Conservation (phyloP, 192 early-diverging fungal species). For the Phlyctochytrium bullatum region DNA sequence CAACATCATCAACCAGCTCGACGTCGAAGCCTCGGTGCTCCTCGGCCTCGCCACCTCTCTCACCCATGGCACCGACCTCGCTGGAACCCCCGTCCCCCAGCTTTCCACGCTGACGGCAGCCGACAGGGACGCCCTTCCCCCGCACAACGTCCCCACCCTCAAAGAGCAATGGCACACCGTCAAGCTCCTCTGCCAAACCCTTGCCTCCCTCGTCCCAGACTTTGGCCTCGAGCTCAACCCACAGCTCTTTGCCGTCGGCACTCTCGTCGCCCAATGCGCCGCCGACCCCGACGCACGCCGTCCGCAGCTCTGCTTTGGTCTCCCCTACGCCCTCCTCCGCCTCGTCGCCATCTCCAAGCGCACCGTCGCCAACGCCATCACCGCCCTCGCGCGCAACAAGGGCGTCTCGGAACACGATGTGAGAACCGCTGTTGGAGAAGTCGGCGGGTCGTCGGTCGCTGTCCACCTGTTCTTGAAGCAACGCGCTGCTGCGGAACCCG, state of each 20-base stretch:
- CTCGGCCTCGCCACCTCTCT: background rate
- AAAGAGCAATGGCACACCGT: slow-evolving; percentile 1
- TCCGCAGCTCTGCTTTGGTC: background rate
- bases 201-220: background rate
- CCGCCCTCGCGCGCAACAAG: background rate
- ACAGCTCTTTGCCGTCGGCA: background rate
- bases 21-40: background rate
- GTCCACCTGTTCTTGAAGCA: background rate
- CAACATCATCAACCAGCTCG: slow-evolving; percentile 8
- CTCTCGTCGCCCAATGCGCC: background rate
- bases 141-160: background rate
- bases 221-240: background rate
- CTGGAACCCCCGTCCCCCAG: background rate
- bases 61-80: background rate
- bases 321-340: background rate
- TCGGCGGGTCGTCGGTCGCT: background rate
- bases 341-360: background rate
- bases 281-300: background rate
- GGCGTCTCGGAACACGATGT: background rate
- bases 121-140: background rate
- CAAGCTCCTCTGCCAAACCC: background rate
- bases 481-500: too few relatives aligned
- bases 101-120: background rate
- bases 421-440: background rate
- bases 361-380: background rate